Conservation (phyloP, 805 yeast species). For the Maudiozyma barnettii region DNA sequence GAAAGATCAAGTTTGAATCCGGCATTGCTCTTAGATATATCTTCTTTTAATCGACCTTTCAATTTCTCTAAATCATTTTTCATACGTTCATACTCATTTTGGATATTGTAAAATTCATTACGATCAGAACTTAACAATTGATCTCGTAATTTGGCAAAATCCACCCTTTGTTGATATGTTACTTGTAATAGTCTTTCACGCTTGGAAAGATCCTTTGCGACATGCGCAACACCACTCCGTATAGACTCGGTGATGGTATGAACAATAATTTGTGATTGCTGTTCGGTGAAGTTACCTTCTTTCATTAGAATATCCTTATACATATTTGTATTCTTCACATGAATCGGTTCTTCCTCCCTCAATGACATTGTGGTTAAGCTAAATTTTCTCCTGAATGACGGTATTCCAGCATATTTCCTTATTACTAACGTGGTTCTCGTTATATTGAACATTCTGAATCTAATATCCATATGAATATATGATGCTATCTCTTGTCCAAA, state of each 20-base stretch:
- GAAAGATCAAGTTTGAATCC: conserved; percentile 85
- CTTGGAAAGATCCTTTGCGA: conserved; percentile 71
- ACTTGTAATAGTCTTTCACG: conserved; percentile 74
- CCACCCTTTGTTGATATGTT: conserved; percentile 93
- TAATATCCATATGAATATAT: too few relatives aligned
- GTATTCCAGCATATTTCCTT: not conserved
- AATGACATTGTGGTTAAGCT: conserved; percentile 2
- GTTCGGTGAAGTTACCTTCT: conserved; percentile 57
- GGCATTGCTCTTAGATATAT: conserved; percentile 81
- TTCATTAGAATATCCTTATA: conserved; percentile 55
- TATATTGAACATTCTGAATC: not conserved
- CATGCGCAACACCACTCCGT: conserved; percentile 67
- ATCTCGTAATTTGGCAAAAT: conserved; percentile 88
- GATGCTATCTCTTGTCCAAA: too few relatives aligned
- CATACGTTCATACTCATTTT: conserved; percentile 80
- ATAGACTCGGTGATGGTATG: conserved; percentile 63
- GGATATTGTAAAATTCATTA: conserved; percentile 70
- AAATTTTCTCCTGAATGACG: conserved; percentile 3
- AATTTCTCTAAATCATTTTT: conserved; percentile 78
- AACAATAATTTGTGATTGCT: conserved; percentile 76
- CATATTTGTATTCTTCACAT: conserved; percentile 62
- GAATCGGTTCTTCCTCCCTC: conserved; percentile 23
- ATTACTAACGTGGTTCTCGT: not conserved
- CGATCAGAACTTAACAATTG: conserved; percentile 83
- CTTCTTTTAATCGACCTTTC: conserved; percentile 78